A percentile compares a stretch with the other conserved stretches of the same genome.
Evolutionary conservation across 768 basidiomycete genomes (phyloP).

Genomic region (Tricholoma flavovirens): DNA sequence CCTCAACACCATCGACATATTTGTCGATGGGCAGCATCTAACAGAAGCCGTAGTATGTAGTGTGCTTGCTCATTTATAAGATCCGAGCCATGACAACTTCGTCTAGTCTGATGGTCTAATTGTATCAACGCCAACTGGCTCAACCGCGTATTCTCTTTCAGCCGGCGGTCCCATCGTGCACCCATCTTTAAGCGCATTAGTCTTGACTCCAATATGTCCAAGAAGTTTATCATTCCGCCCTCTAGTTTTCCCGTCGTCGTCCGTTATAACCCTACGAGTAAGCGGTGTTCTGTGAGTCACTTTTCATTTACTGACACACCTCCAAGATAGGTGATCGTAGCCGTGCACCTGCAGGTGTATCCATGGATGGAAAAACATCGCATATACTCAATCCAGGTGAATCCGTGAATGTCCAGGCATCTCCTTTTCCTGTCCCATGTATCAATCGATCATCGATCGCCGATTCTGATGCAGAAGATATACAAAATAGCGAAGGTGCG

Average conservation of each 20-base stretch:
- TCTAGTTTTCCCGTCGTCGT: slow-evolving; percentile 82
- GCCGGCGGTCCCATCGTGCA: slow-evolving; percentile 96
- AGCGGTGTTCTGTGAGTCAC: slow-evolving; percentile 19
- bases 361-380: slow-evolving; percentile 89
- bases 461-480: slow-evolving; percentile 37
- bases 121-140: slow-evolving; percentile 93
- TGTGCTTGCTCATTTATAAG: slow-evolving; percentile 2
- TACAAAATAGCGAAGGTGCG: slow-evolving; percentile 52
- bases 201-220: slow-evolving; percentile 94
- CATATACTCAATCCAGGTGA: slow-evolving; percentile 81
- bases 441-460: slow-evolving; percentile 81
- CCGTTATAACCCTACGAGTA: slow-evolving; percentile 68
- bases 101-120: slow-evolving; percentile 86
- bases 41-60: slow-evolving; percentile 88
- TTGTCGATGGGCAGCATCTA: slow-evolving; percentile 89
- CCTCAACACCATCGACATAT: slow-evolving; percentile 89
- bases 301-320: slow-evolving; percentile 1
- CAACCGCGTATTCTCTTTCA: slow-evolving; percentile 93
- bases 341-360: slow-evolving; percentile 82
- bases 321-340: slow-evolving; percentile 77
- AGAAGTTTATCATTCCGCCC: slow-evolving; percentile 89
- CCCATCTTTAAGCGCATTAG: slow-evolving; percentile 82
- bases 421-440: slow-evolving; percentile 88
- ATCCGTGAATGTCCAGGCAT: slow-evolving; percentile 78
- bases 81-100: background rate